These are phyloP conservation scores for Alternaria solani DNA, from an alignment of 2,329 filamentous ascomycete genomes.

Conservation along the genomic window DNA sequence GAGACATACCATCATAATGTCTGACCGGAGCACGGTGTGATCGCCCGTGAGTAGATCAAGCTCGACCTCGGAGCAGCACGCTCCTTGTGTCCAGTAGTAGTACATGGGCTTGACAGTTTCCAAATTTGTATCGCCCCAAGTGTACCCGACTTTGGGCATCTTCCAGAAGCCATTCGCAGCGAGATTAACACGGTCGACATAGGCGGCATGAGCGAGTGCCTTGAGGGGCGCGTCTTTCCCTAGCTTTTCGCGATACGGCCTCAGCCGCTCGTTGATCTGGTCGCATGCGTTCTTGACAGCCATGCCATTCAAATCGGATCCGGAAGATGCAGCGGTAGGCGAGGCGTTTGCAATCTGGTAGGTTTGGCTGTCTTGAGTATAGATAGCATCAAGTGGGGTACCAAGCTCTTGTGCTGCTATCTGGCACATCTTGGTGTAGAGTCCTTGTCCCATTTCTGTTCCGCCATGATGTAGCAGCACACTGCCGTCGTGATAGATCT, in stretches of 20 bases:
- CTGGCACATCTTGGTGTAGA: conserved; percentile 96
- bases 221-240: conserved; percentile 81
- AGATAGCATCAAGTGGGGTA: conserved; percentile 82
- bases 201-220: conserved; percentile 85
- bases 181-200: conserved; percentile 93
- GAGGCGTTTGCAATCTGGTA: conserved; percentile 89
- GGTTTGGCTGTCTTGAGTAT: conserved; percentile 89
- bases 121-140: conserved; percentile 68
- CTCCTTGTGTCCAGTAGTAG: conserved; percentile 93
- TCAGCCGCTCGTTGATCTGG: conserved; percentile 85
- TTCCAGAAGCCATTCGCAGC: conserved; percentile 97
- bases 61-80: conserved; percentile 87
- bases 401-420: conserved; percentile 88
- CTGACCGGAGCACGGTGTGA: conserved; percentile 85
- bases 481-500: conserved; percentile 94
- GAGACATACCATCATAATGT: conserved; percentile 79
- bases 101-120: conserved; percentile 72
- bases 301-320: conserved; percentile 93
- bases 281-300: conserved; percentile 90
- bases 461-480: conserved; percentile 92
- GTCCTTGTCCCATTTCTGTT: conserved; percentile 95
- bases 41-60: conserved; percentile 90
- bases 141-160: conserved; percentile 93
- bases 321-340: conserved; percentile 89
- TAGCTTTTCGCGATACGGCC: conserved; percentile 83